phyloP scores from a whole-genome alignment of 2,329 filamentous ascomycete species.

The Ramularia endophylla region DNA sequence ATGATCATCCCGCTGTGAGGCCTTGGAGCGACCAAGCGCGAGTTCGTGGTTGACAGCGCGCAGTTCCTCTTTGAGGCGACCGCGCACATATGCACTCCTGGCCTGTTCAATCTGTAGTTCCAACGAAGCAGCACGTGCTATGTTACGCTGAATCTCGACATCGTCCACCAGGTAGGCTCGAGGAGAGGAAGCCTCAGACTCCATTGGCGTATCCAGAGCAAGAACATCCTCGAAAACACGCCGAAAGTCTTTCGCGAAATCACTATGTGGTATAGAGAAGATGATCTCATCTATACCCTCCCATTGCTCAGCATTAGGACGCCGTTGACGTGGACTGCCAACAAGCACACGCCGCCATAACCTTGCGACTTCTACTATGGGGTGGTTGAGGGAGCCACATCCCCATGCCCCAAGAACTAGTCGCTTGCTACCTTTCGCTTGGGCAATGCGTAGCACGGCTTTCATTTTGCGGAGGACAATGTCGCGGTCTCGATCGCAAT shows the following conservation, averaged over 20 bases:
- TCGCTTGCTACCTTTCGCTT: slow-evolving; percentile 40
- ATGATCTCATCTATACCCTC: slow-evolving; percentile 46
- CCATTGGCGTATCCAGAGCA: slow-evolving; percentile 14
- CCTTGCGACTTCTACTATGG: slow-evolving; percentile 51
- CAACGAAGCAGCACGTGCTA: slow-evolving; percentile 27
- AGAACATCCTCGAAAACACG: slow-evolving; percentile 27
- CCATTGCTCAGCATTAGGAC: slow-evolving; percentile 37
- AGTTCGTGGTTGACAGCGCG: slow-evolving; percentile 29
- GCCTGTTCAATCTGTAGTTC: slow-evolving; percentile 32
- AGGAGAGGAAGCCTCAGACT: slow-evolving; percentile 1
- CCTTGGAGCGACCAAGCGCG: slow-evolving; percentile 26
- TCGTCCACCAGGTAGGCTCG: slow-evolving; percentile 8
- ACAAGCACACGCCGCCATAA: slow-evolving; percentile 46
- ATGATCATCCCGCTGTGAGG: slow-evolving; percentile 24
- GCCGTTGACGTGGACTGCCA: slow-evolving; percentile 27
- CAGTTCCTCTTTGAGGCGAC: slow-evolving; percentile 28
- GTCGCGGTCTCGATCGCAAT: slow-evolving; percentile 45
- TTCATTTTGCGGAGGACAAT: slow-evolving; percentile 51
- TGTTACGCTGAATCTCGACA: slow-evolving; percentile 19
- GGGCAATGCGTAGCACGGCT: slow-evolving; percentile 50
- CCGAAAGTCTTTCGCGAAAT: slow-evolving; percentile 49
- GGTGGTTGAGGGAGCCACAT: slow-evolving; percentile 59
- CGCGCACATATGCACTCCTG: slow-evolving; percentile 24
- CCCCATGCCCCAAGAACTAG: slow-evolving; percentile 61
- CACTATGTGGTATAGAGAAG: slow-evolving; percentile 52